Conservation (phyloP, 2,329 filamentous ascomycete genomes). For the Herpotrichia juniperi region DNA sequence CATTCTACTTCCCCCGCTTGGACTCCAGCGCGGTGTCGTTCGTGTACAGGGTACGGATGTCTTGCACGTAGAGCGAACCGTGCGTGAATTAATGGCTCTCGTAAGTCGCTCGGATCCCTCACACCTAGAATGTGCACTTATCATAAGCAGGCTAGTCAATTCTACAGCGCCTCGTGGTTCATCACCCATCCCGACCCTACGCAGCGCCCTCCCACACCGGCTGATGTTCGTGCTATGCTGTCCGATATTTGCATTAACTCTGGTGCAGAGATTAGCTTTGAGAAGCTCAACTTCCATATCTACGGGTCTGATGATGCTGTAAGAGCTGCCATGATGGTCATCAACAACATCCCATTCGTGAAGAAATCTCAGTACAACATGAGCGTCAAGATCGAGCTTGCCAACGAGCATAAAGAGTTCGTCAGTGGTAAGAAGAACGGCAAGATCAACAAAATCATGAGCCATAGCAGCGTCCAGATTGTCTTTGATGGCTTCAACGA, state of each 20-base stretch:
- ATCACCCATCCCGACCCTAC: slow-evolving; percentile 77
- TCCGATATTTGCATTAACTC: slow-evolving; percentile 96
- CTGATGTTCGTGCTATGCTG: slow-evolving; percentile 86
- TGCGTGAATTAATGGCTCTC: slow-evolving; percentile 93
- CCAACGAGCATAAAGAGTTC: slow-evolving; percentile 99
- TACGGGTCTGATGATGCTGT: slow-evolving; percentile 96
- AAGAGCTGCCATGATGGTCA: slow-evolving; percentile 91
- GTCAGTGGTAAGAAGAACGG: slow-evolving; percentile 99
- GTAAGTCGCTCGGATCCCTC: slow-evolving; percentile 57
- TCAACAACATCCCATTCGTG: slow-evolving; percentile 89
- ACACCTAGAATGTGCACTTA: slow-evolving; percentile 19
- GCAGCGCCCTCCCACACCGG: slow-evolving; percentile 65
- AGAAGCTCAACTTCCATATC: slow-evolving; percentile 91
- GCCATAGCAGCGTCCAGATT: slow-evolving; percentile 98
- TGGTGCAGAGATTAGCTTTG: slow-evolving; percentile 91
- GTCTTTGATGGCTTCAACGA: slow-evolving; percentile 99
- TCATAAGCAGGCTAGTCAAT: slow-evolving; percentile 78
- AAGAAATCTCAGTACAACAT: slow-evolving; percentile 89
- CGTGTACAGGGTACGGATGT: slow-evolving; percentile 93
- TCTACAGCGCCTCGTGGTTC: slow-evolving; percentile 97
- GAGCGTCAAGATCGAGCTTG: slow-evolving; percentile 96
- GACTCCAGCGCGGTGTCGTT: slow-evolving; percentile 81
- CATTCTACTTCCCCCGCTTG: slow-evolving; percentile 87
- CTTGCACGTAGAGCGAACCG: slow-evolving; percentile 90
- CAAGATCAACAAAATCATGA: slow-evolving; percentile 99